Percentiles rank a stretch among this genome's conserved stretches.
Conservation (phyloP, 345 rosid species). For the Heritiera littoralis region DNA sequence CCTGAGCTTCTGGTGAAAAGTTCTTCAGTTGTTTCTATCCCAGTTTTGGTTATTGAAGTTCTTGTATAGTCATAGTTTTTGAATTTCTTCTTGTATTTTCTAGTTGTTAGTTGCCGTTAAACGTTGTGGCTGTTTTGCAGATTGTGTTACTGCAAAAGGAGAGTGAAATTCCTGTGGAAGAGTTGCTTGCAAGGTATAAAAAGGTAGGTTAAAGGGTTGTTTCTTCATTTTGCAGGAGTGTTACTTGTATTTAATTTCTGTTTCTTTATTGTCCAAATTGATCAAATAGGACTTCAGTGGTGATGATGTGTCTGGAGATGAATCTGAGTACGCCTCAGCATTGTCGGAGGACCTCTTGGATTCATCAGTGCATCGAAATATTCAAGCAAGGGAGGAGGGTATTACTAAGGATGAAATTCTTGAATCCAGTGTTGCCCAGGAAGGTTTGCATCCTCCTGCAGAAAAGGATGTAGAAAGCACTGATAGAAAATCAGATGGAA, state of each 20-base stretch:
- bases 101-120: constrained; percentile 30
- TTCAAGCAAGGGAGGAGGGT: constrained; percentile 43
- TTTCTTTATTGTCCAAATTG: constrained; percentile 26
- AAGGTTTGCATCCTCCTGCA: constrained; percentile 29
- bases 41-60: neutral
- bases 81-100: constrained; percentile 16
- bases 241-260: constrained; percentile 23
- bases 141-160: constrained; percentile 81
- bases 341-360: constrained; percentile 55
- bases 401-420: constrained; percentile 40
- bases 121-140: constrained; percentile 42
- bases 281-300: constrained; percentile 57
- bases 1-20: constrained; percentile 8
- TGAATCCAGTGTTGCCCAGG: constrained; percentile 40
- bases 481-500: constrained; percentile 39
- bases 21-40: neutral
- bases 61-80: neutral
- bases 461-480: constrained; percentile 43
- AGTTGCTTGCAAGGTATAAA: constrained; percentile 89
- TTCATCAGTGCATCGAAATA: constrained; percentile 34
- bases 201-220: constrained; percentile 65
- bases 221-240: constrained; percentile 15
- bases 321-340: constrained; percentile 64
- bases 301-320: constrained; percentile 66
- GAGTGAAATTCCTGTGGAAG: constrained; percentile 87